Base-by-base conservation (phyloP, 495 filamentous ascomycete genomes). In the Amphirosellinia nigrospora region DNA sequence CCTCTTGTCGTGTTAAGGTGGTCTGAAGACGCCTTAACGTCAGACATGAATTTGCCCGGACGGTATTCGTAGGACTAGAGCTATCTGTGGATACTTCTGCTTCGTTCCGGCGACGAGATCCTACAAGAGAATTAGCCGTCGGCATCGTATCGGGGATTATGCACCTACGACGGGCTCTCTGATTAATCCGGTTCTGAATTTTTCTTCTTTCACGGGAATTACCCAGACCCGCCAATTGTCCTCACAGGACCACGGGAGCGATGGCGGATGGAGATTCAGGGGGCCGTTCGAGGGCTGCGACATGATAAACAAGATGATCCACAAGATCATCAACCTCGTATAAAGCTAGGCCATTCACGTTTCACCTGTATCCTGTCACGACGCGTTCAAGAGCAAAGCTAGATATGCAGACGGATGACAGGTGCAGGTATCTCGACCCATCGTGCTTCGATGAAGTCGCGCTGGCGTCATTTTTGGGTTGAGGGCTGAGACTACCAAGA, bases 391-490 rank as follows among this genome's bases (percentile, higher is more conserved):
- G 21, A 41, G 58, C 21, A 6, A 26, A 61, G 36, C 34, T 16
- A 50, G 19, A 7, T 32, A 64, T 64, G 61, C 61, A 64, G 28
- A 23, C 50, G 28, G 61, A 64, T 64, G 61, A 64, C 61, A 64
- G 26, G 28, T 50, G 61, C 61, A 64, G 60, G 0, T 48, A 50
- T 64, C 30, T 16, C 34, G 19, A 21, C 4, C 9, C 9, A 16
- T 26, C 21, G 5, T 4, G 7, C 23, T 28, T 61, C 3, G 5
- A n/a, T n/a, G n/a, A 16, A 30, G 60, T 28, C 10, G 23, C 32
- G 19, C 23, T 30, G 60, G 21, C 2, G 28, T 30, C 5, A 13
- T 9, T 63, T 45, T 63, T 43, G 23, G 39, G 15, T 28, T 5
- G 30, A 32, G 8, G n/a, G 7, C 10, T 1, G 53, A 16, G 30